These are phyloP conservation scores for Saccharomyces uvarum DNA, from an alignment of 1,139 yeast genomes.

Conservation along the genomic window DNA sequence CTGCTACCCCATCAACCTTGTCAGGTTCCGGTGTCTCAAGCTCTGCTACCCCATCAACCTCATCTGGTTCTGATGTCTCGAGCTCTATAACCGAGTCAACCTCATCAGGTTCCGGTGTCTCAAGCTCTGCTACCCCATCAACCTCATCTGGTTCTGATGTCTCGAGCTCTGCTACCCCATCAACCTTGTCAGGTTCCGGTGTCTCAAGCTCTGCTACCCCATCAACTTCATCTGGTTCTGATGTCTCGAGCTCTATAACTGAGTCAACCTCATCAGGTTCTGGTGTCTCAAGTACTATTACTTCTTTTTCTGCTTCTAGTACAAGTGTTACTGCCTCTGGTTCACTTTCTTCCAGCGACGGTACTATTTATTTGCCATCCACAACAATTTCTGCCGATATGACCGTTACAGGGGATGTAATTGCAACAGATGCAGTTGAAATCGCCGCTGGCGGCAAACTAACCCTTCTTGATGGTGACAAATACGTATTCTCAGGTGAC, in stretches of 20 bases:
- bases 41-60: too few species aligned
- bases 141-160: too few species aligned
- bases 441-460: constrained; percentile 1
- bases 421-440: not conserved
- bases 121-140: too few species aligned
- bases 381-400: not conserved
- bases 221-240: too few species aligned
- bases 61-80: not conserved
- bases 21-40: too few species aligned
- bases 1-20: too few species aligned
- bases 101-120: too few species aligned
- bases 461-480: constrained; percentile 1
- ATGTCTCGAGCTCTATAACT: too few species aligned
- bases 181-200: too few species aligned
- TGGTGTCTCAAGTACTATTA: not conserved
- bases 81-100: too few species aligned
- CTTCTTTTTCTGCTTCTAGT: not conserved
- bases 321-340: not conserved
- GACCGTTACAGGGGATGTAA: constrained; percentile 2
- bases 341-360: not conserved
- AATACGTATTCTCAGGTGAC: constrained; percentile 2
- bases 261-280: not conserved
- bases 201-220: too few species aligned
- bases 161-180: too few species aligned
- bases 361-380: not conserved